phyloP scores from a whole-genome alignment of 306 rosid species.

The Geum urbanum region DNA sequence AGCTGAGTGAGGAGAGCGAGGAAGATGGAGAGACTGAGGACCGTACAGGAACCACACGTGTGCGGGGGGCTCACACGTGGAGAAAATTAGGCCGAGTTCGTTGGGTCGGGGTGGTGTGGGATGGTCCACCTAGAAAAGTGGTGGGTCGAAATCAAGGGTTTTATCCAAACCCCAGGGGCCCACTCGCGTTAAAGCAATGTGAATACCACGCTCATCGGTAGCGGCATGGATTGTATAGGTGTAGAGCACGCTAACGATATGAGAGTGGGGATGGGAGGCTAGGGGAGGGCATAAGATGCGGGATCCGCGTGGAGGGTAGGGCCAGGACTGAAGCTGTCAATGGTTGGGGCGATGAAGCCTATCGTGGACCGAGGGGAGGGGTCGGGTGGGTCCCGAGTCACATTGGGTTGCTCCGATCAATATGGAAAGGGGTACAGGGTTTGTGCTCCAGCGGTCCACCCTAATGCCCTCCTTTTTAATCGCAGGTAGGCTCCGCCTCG shows the following conservation, averaged over 20 bases:
- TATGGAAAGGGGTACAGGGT: background rate
- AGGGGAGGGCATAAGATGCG: background rate
- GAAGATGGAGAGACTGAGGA: accelerated
- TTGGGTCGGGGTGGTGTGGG: slow-evolving; percentile 15
- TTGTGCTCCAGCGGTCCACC: background rate
- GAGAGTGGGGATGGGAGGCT: background rate
- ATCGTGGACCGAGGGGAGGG: slow-evolving; percentile 27
- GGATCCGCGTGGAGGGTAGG: slow-evolving; percentile 32
- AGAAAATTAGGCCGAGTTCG: slow-evolving; percentile 20
- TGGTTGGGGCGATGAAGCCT: slow-evolving; percentile 15
- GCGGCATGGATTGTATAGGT: too few relatives aligned
- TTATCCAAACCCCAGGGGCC: background rate
- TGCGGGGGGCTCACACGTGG: slow-evolving; percentile 10
- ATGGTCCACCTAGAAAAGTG: slow-evolving; percentile 26
- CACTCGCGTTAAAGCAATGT: background rate
- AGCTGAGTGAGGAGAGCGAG: background rate
- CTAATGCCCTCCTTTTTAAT: background rate
- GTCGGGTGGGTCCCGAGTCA: slow-evolving; percentile 12
- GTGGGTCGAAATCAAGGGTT: slow-evolving; percentile 29
- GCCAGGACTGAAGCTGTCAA: slow-evolving; percentile 32
- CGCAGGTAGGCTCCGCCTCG: background rate
- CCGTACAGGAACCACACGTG: slow-evolving; percentile 13
- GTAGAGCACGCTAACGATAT: background rate
- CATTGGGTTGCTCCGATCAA: background rate
- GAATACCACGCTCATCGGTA: background rate